Evolutionary conservation across 129 eudicot genomes (phyloP).

Genomic region (Flaveria linearis): DNA sequence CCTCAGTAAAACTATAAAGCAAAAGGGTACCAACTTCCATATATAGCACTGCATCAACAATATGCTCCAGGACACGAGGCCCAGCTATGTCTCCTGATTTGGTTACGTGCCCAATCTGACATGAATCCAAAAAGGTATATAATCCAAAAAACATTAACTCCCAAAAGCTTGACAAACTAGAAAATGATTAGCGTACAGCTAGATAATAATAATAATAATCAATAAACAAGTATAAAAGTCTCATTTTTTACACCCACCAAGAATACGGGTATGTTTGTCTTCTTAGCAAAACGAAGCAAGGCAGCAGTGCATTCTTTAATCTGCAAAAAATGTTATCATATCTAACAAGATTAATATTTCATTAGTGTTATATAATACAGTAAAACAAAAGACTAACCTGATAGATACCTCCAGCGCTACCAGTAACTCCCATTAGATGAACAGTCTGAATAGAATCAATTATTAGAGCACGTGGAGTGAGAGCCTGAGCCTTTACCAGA

Average conservation of each 20-base stretch:
- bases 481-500: constrained; percentile 58
- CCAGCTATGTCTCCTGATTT: constrained; percentile 98
- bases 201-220: not conserved
- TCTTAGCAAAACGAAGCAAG: constrained; percentile 83
- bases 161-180: not conserved
- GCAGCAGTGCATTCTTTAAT: constrained; percentile 95
- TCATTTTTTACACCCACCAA: constrained; percentile 51
- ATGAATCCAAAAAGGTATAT: constrained; percentile 16
- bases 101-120: constrained; percentile 90
- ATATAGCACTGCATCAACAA: constrained; percentile 87
- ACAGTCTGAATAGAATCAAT: constrained; percentile 97
- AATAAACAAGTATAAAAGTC: not conserved
- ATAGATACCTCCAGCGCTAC: constrained; percentile 73
- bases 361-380: not conserved
- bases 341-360: constrained; percentile 15
- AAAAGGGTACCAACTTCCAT: constrained; percentile 73
- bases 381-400: constrained; percentile 48
- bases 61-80: constrained; percentile 96
- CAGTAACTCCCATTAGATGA: constrained; percentile 73
- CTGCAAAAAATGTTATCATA: constrained; percentile 39
- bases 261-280: constrained; percentile 76
- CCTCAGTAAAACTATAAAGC: constrained; percentile 14
- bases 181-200: not conserved
- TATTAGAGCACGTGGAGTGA: constrained; percentile 76
- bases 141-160: not conserved